Conservation (phyloP, 306 rosid genomes). For the Vicia villosa region DNA sequence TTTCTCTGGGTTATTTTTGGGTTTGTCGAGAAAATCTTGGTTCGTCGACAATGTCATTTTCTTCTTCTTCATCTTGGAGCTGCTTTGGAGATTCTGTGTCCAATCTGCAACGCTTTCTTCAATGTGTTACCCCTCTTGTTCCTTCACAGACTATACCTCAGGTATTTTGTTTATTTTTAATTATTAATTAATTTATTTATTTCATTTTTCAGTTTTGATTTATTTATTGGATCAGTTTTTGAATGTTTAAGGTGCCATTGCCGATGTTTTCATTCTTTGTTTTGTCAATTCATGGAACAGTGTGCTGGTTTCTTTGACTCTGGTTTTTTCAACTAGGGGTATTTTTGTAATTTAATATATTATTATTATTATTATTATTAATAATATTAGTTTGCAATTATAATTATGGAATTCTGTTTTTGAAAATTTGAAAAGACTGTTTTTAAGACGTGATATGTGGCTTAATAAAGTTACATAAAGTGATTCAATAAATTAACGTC, state of each 20-base stretch:
- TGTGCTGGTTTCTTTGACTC: neutral
- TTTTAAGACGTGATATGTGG: too few relatives aligned
- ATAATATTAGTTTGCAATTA: too few relatives aligned
- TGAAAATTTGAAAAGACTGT: too few relatives aligned
- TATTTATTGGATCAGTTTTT: neutral
- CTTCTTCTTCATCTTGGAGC: constrained; percentile 19
- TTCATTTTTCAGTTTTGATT: neutral
- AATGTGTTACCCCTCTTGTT: constrained; percentile 64
- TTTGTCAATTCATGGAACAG: constrained; percentile 6
- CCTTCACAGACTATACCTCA: constrained; percentile 58
- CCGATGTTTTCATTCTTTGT: constrained; percentile 14
- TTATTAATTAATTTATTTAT: neutral
- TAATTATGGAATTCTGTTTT: too few relatives aligned
- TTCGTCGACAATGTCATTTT: constrained; percentile 38
- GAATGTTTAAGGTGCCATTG: neutral
- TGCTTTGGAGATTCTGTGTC: constrained; percentile 38
- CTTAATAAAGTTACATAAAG: too few relatives aligned
- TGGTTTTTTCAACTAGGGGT: neutral
- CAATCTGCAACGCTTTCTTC: constrained; percentile 67
- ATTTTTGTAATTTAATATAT: neutral
- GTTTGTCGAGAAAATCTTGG: constrained; percentile 25
- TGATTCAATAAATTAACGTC: too few relatives aligned
- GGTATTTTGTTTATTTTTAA: constrained; percentile 39
- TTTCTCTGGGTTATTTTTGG: constrained; percentile 4
- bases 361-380: neutral